Evolutionary conservation across 2,329 filamentous ascomycete genomes (phyloP), one percentile per base, ranked within the genome.

Genomic region (Coniochaeta sp.): DNA sequence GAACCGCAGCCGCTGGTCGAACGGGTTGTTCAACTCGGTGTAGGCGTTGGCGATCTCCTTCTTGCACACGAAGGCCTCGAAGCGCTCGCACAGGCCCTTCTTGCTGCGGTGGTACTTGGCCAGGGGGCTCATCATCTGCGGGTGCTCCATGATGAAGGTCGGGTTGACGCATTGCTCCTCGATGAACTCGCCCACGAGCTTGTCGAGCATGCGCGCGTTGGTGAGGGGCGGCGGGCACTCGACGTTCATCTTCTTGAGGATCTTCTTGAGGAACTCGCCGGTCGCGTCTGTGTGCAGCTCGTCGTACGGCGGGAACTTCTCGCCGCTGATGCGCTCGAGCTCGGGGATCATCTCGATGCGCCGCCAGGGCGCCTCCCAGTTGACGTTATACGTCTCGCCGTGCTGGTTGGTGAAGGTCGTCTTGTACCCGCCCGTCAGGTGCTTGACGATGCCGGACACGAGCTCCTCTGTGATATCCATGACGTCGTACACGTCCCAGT

Each of bases 31-130:
- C 80, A 99, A 85, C 82, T 99, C 94, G 33, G 92, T 97, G 74
- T 96, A 95, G 26, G 91, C 91, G 66, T 99, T 97, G 64, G 86
- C 87, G 60, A 97, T 96, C 69, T 97, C 92, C 82, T 94, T 95
- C 79, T 91, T 95, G 78, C 87, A 91, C 45, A 96, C 94, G 60
- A 99, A 99, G 10, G 89, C 91, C 73, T 99, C 94, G 70, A 97
- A 97, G 51, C 94, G 88, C 77, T 99, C 94, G 68, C 91, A 96
- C 30, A 99, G 81, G 63, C 92, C 94, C 50, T 86, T 80, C 56
- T 83, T 82, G 46, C 78, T 73, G 58, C 94, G 88, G 72, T 96
- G 89, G 70, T 91, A 91, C 80, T 99, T 99, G 76, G 94, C 94
- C 16, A 99, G 79, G 8, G 94, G 94, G 14, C 88, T 94, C 92